Percentiles rank a stretch among this genome's conserved stretches.
phyloP scores from a whole-genome alignment of 2,329 filamentous ascomycete genomes.

The Colletotrichum godetiae region DNA sequence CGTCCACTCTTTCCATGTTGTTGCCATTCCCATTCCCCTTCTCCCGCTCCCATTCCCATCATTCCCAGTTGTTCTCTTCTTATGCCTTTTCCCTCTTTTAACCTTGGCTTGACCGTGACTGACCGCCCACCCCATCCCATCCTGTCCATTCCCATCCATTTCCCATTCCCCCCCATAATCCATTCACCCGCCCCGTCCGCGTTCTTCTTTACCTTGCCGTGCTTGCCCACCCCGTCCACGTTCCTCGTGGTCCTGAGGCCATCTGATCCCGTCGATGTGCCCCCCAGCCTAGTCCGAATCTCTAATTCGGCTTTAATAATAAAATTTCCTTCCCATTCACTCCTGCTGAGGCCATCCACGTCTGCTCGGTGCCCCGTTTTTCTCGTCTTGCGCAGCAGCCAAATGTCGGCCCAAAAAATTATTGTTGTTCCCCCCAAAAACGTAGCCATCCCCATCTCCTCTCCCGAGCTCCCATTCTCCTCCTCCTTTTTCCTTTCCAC shows the following conservation, averaged over 20 bases:
- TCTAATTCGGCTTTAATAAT: slow-evolving; percentile 43
- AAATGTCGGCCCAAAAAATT: slow-evolving; percentile 50
- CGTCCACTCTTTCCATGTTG: slow-evolving; percentile 35
- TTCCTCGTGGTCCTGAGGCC: slow-evolving; percentile 37
- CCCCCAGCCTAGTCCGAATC: slow-evolving; percentile 35
- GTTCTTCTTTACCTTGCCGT: background rate
- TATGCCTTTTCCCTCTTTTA: slow-evolving; percentile 8
- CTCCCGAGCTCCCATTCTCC: slow-evolving; percentile 43
- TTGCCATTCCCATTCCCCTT: slow-evolving; percentile 39
- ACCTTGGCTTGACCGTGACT: background rate
- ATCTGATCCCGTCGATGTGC: slow-evolving; percentile 35
- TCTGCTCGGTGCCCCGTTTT: slow-evolving; percentile 58
- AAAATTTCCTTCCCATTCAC: slow-evolving; percentile 49
- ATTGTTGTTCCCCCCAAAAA: slow-evolving; percentile 58
- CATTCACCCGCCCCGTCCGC: slow-evolving; percentile 7
- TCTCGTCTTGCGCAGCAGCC: slow-evolving; percentile 51
- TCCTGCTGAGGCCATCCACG: slow-evolving; percentile 35
- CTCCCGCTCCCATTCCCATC: slow-evolving; percentile 33
- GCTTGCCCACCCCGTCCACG: slow-evolving; percentile 33
- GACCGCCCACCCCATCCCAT: slow-evolving; percentile 22
- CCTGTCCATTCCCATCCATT: slow-evolving; percentile 13
- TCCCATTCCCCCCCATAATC: background rate
- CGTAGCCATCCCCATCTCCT: slow-evolving; percentile 62
- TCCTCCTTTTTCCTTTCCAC: slow-evolving; percentile 43
- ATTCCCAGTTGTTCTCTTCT: slow-evolving; percentile 19